Evolutionary conservation across 2,329 filamentous ascomycete genomes (phyloP), one percentile per base, ranked within the genome.

Genomic region (Fusarium circinatum): DNA sequence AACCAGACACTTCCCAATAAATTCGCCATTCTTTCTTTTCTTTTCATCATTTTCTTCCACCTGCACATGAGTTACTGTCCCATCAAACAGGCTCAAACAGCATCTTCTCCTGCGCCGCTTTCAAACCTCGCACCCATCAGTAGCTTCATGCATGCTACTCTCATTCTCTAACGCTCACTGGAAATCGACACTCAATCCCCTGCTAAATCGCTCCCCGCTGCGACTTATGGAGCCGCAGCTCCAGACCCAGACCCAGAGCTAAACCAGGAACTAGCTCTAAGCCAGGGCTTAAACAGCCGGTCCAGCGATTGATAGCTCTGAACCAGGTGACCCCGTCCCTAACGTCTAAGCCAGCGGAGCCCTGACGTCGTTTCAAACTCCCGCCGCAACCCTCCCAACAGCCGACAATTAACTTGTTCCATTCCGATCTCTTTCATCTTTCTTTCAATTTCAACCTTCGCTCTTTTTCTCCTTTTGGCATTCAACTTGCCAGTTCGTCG

Each of bases 351-450:
- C 41, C 44, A 44, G 78, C 75, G 78, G 78, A 75, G 78, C 77
- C 78, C 74, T 79, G 78, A 79, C 77, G 75, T 79, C 75, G 76
- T 65, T 65, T 71, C 36, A 44, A 72, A 54, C 63, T 57, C 47
- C 57, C 49, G 49, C 57, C 34, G 34, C 47, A 45, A 45, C 58
- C 49, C 57, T 68, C 73, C 67, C 62, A 75, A 74, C 67, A 75
- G 57, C 65, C 65, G 66, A 67, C 56, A 44, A 28, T 68, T n/a
- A 28, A 47, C 55, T 63, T 71, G 60, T 71, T 57, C 59, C 62
- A 57, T 68, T 58, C 69, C 41, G 32, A 41, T 52, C 42, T 75
- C 57, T 32, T 52, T 76, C 68, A 28, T 64, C 70, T 52, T 60
- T 62, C 49, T 30, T 32, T 49, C 52, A 41, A 30, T 39, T 51